These are phyloP conservation scores for Stentor roeselii DNA, from an alignment of 73 alveolate species.

Conservation along the genomic window DNA sequence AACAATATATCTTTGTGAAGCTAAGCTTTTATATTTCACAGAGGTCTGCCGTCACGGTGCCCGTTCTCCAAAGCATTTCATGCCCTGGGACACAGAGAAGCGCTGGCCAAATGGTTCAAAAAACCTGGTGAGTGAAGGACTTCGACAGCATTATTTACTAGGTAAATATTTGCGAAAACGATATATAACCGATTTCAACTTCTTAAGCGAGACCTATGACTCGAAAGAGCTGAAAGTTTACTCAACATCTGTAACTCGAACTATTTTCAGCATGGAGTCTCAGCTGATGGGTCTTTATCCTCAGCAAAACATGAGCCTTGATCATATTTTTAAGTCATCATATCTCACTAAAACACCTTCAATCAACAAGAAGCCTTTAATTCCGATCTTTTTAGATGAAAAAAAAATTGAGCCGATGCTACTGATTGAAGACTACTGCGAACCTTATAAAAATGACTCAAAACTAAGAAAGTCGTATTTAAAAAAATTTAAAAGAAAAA, in stretches of 20 bases:
- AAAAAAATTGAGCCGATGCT: background rate
- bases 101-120: background rate
- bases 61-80: background rate
- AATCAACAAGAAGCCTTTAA: too few species aligned
- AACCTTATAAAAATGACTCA: too few species aligned
- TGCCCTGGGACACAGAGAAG: constrained; percentile 18
- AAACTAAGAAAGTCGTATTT: background rate
- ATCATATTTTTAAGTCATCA: constrained; percentile 30
- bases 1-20: too few species aligned
- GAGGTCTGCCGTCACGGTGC: background rate
- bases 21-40: background rate
- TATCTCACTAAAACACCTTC: background rate
- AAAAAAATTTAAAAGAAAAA: too few species aligned
- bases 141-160: constrained; percentile 2
- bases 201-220: constrained; percentile 45
- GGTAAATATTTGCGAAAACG: constrained; percentile 37
- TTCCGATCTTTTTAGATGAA: background rate
- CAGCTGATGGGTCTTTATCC: constrained; percentile 58
- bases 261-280: constrained; percentile 52
- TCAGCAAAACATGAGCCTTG: constrained; percentile 41
- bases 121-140: background rate
- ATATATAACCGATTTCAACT: constrained; percentile 40
- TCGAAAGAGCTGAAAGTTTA: constrained; percentile 56
- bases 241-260: constrained; percentile 57
- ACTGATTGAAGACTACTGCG: background rate